These are phyloP conservation scores for Monosporascus sp. DNA, from an alignment of 2,329 filamentous ascomycete genomes.

Conservation along the genomic window DNA sequence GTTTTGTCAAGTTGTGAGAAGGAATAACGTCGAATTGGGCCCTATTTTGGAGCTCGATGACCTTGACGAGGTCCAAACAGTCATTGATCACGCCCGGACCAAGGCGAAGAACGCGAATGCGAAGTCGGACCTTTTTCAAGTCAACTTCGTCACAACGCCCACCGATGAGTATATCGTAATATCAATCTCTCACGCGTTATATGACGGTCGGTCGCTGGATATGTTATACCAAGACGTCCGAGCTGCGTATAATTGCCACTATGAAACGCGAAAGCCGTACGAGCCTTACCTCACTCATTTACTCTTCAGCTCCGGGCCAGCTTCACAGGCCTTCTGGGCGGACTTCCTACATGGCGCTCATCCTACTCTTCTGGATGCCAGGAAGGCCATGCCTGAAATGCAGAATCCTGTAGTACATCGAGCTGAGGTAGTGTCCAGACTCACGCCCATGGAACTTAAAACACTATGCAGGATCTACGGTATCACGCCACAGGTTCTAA, in stretches of 20 bases:
- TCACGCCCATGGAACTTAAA: constrained; percentile 38
- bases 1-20: constrained; percentile 45
- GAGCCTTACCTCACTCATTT: constrained; percentile 51
- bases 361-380: constrained; percentile 28
- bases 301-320: constrained; percentile 34
- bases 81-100: constrained; percentile 33
- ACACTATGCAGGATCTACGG: constrained; percentile 60
- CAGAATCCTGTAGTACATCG: constrained; percentile 28
- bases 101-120: constrained; percentile 34
- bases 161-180: constrained; percentile 46
- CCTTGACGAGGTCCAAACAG: constrained; percentile 27
- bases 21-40: constrained; percentile 11
- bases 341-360: constrained; percentile 53
- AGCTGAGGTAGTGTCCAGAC: constrained; percentile 38
- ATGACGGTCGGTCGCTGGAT: constrained; percentile 80
- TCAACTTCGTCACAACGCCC: constrained; percentile 35
- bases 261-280: constrained; percentile 40
- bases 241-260: constrained; percentile 52
- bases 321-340: constrained; percentile 63
- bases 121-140: constrained; percentile 39
- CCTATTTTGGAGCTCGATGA: constrained; percentile 20
- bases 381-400: not conserved
- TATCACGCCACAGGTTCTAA: constrained; percentile 71
- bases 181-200: constrained; percentile 80
- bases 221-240: constrained; percentile 68